These are phyloP conservation scores for Flaveria brownii DNA, from an alignment of 129 eudicot species.

Conservation along the genomic window DNA sequence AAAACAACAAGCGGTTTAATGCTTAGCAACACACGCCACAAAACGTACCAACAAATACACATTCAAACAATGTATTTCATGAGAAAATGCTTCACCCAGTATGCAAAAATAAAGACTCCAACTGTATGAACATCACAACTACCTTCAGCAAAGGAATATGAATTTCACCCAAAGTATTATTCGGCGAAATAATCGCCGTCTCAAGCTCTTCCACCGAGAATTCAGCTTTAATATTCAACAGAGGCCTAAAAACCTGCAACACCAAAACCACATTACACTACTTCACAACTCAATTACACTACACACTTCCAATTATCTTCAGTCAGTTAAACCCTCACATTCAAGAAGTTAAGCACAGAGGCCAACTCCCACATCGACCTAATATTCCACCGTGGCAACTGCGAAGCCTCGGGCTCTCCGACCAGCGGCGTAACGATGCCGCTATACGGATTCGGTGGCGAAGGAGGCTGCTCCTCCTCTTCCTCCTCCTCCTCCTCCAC, in stretches of 20 bases:
- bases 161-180: constrained; percentile 71
- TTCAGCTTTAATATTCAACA: constrained; percentile 81
- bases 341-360: constrained; percentile 75
- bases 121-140: constrained; percentile 20
- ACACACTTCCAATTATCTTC: too few relatives aligned
- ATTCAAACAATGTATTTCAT: constrained; percentile 6
- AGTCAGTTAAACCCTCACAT: constrained; percentile 42
- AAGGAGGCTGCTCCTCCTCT: constrained; percentile 45
- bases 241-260: constrained; percentile 89
- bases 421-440: constrained; percentile 63
- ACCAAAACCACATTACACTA: constrained; percentile 29
- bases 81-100: neutral
- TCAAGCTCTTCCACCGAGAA: constrained; percentile 92
- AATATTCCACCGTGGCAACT: constrained; percentile 81
- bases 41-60: constrained; percentile 10
- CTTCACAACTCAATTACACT: neutral
- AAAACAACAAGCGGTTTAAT: too few relatives aligned
- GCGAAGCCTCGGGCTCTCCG: constrained; percentile 62
- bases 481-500: constrained; percentile 35
- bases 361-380: constrained; percentile 97
- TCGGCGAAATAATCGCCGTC: constrained; percentile 83
- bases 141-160: constrained; percentile 97
- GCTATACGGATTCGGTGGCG: constrained; percentile 52
- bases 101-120: neutral
- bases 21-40: neutral